phyloP scores from a whole-genome alignment of 257 asterid genomes.

The Nicotiana paniculata region DNA sequence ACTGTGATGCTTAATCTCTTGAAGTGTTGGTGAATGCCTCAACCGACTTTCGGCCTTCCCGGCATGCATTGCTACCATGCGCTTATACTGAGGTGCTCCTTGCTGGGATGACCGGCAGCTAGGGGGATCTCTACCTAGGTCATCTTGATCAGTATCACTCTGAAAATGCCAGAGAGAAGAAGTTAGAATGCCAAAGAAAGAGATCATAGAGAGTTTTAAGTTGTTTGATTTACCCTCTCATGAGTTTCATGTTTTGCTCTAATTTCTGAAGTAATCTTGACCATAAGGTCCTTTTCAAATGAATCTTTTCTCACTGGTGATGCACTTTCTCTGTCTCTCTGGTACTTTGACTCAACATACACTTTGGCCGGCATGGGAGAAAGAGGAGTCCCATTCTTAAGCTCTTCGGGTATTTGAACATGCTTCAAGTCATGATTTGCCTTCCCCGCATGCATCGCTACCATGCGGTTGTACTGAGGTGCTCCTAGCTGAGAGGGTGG shows the following conservation, averaged over 20 bases:
- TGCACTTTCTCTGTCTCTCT: slow-evolving; percentile 10
- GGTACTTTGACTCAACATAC: neutral
- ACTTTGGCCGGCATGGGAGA: neutral
- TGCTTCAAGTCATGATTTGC: neutral
- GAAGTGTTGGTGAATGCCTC: neutral
- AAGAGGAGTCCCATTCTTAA: neutral
- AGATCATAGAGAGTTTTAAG: neutral
- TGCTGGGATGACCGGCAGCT: neutral
- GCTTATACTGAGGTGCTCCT: slow-evolving; percentile 3
- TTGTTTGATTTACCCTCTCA: slow-evolving; percentile 13
- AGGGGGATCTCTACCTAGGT: neutral
- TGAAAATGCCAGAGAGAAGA: neutral
- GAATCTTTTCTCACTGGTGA: slow-evolving; percentile 40
- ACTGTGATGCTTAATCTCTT: neutral
- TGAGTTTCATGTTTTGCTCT: slow-evolving; percentile 16
- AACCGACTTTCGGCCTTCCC: neutral
- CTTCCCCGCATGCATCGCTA: slow-evolving; percentile 2
- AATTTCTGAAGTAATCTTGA: slow-evolving; percentile 13
- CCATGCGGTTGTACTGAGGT: slow-evolving; percentile 5
- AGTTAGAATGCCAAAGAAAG: neutral
- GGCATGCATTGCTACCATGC: slow-evolving; percentile 8
- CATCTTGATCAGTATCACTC: slow-evolving; percentile 2
- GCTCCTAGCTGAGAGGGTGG: neutral
- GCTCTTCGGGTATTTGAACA: neutral
- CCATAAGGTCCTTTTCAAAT: slow-evolving; percentile 41